phyloP scores from a whole-genome alignment of 1,139 yeast genomes.

The Geotrichum cucujoidarum region DNA sequence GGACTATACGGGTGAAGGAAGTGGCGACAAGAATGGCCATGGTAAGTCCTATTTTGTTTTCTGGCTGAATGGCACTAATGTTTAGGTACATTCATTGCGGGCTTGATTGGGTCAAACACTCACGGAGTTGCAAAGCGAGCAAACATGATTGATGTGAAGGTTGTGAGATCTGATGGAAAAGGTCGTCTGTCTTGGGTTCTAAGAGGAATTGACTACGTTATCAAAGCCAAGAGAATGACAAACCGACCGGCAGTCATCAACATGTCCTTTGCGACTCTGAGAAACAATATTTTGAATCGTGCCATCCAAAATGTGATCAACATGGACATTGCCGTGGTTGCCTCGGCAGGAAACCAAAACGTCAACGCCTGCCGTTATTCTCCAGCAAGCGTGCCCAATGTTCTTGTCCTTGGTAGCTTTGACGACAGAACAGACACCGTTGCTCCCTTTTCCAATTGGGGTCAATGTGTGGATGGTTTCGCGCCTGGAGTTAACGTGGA shows the following conservation, averaged over 20 bases:
- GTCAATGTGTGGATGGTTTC: constrained; percentile 75
- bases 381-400: constrained; percentile 69
- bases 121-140: constrained; percentile 78
- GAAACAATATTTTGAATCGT: constrained; percentile 58
- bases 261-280: constrained; percentile 69
- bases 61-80: not conserved
- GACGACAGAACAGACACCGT: constrained; percentile 65
- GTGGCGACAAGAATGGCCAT: constrained; percentile 65
- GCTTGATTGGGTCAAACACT: constrained; percentile 70
- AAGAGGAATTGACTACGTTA: constrained; percentile 66
- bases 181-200: constrained; percentile 60
- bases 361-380: constrained; percentile 71
- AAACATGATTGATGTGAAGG: constrained; percentile 63
- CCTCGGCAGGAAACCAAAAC: constrained; percentile 83
- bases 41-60: no score
- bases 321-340: constrained; percentile 72
- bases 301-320: constrained; percentile 68
- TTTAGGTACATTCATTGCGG: constrained; percentile 78
- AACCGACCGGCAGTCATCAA: constrained; percentile 63
- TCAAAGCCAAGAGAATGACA: constrained; percentile 34
- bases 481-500: constrained; percentile 73
- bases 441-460: constrained; percentile 83
- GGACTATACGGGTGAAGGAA: constrained; percentile 60
- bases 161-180: constrained; percentile 56
- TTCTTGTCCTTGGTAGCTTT: constrained; percentile 82